Percentiles rank a stretch among this genome's conserved stretches.
Conservation (phyloP, 805 yeast genomes). For the Wickerhamiella sorbophila region DNA sequence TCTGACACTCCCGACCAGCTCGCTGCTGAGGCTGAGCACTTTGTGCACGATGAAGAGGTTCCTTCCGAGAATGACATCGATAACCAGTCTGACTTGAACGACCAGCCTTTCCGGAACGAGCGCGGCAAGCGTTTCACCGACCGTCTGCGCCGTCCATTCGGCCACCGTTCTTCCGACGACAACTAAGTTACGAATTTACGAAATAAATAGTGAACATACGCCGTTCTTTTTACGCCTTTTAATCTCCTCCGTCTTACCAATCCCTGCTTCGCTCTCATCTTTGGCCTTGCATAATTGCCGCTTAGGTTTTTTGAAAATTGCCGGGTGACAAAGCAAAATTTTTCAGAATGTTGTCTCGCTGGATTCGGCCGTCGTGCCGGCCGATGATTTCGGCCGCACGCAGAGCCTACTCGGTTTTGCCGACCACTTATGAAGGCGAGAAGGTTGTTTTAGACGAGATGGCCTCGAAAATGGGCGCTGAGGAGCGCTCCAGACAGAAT, state of each 20-base stretch:
- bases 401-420: slow-evolving; percentile 3
- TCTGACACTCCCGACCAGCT: slow-evolving; percentile 36
- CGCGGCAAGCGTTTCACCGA: background rate
- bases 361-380: background rate
- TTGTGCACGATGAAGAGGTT: slow-evolving; percentile 3
- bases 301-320: no score
- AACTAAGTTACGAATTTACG: no score
- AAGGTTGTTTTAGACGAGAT: slow-evolving; percentile 19
- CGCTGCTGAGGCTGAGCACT: slow-evolving; percentile 11
- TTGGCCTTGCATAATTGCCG: no score
- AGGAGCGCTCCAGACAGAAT: slow-evolving; percentile 31
- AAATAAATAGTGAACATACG: no score
- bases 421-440: slow-evolving; percentile 21
- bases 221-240: no score
- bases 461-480: slow-evolving; percentile 21
- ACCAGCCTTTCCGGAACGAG: background rate
- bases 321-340: background rate
- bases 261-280: no score
- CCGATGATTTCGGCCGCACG: background rate
- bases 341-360: background rate
- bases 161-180: background rate
- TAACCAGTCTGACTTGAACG: background rate
- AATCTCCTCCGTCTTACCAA: no score
- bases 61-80: background rate
- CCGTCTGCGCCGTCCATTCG: background rate